Percentiles rank a stretch among this genome's conserved stretches.
Evolutionary conservation across 2,329 filamentous ascomycete species (phyloP).

Genomic region (Colletotrichum falcatum): DNA sequence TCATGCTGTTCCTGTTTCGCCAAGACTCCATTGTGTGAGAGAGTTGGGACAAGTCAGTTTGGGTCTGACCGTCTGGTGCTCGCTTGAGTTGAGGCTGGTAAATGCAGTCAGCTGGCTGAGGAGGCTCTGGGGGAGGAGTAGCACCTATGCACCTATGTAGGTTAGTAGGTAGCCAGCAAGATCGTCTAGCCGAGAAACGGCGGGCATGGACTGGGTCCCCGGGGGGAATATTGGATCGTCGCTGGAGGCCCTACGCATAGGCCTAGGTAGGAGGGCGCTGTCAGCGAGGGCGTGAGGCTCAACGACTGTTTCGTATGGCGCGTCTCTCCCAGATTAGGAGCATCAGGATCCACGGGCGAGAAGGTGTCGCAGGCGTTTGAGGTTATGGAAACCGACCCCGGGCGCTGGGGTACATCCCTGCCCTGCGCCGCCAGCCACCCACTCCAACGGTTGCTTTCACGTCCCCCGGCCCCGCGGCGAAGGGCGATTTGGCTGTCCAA

Average conservation of each 20-base stretch:
- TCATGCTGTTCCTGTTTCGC: conserved; percentile 39
- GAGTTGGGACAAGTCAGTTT: conserved; percentile 40
- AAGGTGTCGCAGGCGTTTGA: conserved; percentile 39
- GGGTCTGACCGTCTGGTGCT: conserved; percentile 30
- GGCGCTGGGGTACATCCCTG: conserved; percentile 25
- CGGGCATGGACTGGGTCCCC: background rate
- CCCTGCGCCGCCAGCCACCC: conserved; percentile 6
- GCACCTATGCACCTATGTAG: no score
- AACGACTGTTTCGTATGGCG: conserved; percentile 36
- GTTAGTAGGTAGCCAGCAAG: background rate
- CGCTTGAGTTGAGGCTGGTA: background rate
- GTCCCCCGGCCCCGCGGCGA: conserved; percentile 15
- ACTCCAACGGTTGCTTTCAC: conserved; percentile 17
- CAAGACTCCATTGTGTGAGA: conserved; percentile 37
- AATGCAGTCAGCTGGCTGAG: background rate
- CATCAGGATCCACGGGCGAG: conserved; percentile 23
- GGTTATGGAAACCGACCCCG: conserved; percentile 36
- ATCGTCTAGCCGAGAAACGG: background rate
- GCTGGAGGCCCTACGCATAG: background rate
- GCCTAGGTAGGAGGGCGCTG: background rate
- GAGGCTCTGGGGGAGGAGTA: background rate
- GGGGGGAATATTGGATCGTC: background rate
- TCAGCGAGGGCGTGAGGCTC: conserved; percentile 3
- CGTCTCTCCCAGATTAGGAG: conserved; percentile 22
- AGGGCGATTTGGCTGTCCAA: background rate